These are phyloP conservation scores for Quercus wislizeni DNA, from an alignment of 306 rosid species.

Conservation along the genomic window DNA sequence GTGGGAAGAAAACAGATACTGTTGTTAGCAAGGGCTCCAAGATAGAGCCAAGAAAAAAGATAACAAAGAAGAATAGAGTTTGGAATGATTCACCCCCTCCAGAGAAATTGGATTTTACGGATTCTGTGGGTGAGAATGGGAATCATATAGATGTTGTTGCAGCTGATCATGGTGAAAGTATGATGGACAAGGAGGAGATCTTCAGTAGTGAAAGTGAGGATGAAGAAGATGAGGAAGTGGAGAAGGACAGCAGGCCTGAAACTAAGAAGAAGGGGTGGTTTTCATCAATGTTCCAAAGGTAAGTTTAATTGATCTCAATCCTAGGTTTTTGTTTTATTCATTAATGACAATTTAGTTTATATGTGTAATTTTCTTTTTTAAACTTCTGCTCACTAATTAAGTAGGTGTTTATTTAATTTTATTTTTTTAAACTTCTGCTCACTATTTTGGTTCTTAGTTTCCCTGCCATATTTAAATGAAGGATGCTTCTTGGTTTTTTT, in stretches of 20 bases:
- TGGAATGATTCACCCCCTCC: conserved; percentile 75
- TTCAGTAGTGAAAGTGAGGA: conserved; percentile 86
- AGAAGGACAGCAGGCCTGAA: conserved; percentile 61
- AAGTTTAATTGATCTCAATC: conserved; percentile 16
- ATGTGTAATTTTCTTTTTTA: background rate
- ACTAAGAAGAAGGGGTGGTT: conserved; percentile 96
- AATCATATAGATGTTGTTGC: conserved; percentile 65
- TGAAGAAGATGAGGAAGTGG: conserved; percentile 68
- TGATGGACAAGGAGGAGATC: conserved; percentile 96
- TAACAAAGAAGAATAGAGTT: conserved; percentile 84
- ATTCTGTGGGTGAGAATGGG: conserved; percentile 60
- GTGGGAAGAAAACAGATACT: conserved; percentile 65
- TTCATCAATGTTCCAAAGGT: conserved; percentile 97
- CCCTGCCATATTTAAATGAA: background rate
- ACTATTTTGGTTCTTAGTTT: background rate
- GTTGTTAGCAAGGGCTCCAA: conserved; percentile 60
- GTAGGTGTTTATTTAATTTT: too few species aligned
- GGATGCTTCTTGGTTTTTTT: background rate
- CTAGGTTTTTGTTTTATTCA: background rate
- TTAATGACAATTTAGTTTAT: conserved; percentile 14
- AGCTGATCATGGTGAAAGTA: conserved; percentile 89
- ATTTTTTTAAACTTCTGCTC: background rate
- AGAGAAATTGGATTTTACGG: conserved; percentile 80
- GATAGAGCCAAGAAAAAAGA: conserved; percentile 67
- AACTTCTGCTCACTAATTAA: background rate